Evolutionary conservation across 129 eudicot genomes (phyloP), one percentile per base, ranked within the genome.

Genomic region (Kitagawia praeruptora): DNA sequence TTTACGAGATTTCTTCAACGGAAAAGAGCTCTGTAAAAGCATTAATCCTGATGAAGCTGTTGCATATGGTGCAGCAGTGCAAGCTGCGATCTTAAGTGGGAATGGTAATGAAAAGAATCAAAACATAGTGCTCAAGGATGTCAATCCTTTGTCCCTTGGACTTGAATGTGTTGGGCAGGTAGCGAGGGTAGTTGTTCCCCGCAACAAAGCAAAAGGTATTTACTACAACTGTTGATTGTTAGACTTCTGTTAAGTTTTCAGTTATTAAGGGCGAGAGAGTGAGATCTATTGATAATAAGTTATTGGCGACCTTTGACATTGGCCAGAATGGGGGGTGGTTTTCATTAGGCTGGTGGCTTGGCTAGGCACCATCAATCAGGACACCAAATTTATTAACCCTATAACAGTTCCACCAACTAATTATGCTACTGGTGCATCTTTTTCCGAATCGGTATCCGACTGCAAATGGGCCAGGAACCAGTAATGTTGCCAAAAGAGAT

Each of bases 241-340:
- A 69, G 42, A 69, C 41, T 12, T 4, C n/a, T 69, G 74, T 15
- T 37, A 11, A 0, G 8, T 28, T 69, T 37, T 11, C 18, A 31
- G 74, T 69, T 34, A 28, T 69, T 69, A 45, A 69, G 74, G 74
- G 74, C 2, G 74, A 69, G 41, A 69, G 74, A 69, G 42, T 37
- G 39, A 69, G 7, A 37, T 69, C 74, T 15, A 28, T 18, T 15
- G 74, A 69, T 69, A 69, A 69, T 11, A 69, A 15, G 23, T 34
- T 34, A 69, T 37, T 69, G 19, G 73, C 23, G 15, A 67, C 73
- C n/a, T 67, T 67, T 28, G 40, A 67, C 41, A 25, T 25, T 67
- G 19, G 73, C 73, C 21, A 67, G 37, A 31, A 13, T 67, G 37
- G 38, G 1, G 2, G 39, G 41, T 14, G 41, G 23, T 8, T 21